These are phyloP conservation scores for Blastocystis sp. DNA, from an alignment of 352 stramenopile species.

Conservation along the genomic window DNA sequence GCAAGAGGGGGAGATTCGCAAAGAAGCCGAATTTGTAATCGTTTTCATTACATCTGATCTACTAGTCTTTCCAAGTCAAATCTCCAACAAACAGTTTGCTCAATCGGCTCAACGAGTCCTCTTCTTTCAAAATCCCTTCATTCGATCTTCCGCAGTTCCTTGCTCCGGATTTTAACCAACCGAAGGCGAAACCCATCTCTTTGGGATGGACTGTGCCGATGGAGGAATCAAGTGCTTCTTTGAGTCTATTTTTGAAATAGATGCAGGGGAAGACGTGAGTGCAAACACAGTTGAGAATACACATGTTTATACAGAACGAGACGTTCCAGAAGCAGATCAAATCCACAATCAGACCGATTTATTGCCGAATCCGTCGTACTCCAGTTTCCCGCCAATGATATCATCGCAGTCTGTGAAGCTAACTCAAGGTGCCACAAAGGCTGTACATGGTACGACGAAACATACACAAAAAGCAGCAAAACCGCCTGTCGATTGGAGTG, in stretches of 20 bases:
- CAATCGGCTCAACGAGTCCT: too few relatives aligned
- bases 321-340: too few relatives aligned
- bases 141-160: too few relatives aligned
- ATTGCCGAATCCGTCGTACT: neutral
- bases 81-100: too few relatives aligned
- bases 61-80: too few relatives aligned
- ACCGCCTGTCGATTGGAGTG: neutral
- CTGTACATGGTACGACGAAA: neutral
- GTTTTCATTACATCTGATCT: too few relatives aligned
- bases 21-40: neutral
- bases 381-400: neutral
- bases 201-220: neutral
- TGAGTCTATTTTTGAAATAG: neutral
- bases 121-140: too few relatives aligned
- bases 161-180: too few relatives aligned
- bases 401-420: neutral
- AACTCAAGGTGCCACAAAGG: neutral
- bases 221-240: neutral
- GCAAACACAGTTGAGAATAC: too few relatives aligned
- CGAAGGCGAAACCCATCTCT: too few relatives aligned
- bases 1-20: neutral
- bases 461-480: neutral
- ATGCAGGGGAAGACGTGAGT: neutral
- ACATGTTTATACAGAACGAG: too few relatives aligned
- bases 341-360: too few relatives aligned